Evolutionary conservation across 2,329 filamentous ascomycete genomes (phyloP), one percentile per base, ranked within the genome.

Genomic region (Talaromyces atroroseus): DNA sequence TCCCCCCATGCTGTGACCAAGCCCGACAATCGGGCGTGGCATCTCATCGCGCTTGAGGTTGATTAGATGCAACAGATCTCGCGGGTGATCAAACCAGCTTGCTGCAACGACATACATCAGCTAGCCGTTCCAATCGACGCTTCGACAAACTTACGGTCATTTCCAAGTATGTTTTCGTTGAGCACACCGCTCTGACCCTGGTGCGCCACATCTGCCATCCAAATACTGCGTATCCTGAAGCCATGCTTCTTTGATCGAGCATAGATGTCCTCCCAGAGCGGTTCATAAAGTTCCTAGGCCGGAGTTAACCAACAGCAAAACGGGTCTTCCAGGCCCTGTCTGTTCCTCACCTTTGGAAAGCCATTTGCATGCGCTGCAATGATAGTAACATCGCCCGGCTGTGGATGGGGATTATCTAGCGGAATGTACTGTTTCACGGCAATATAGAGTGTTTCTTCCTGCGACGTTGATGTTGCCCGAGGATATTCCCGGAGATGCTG

Each of bases 1-100:
- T 61, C 82, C 91, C 63, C 92, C 92, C 78, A 95, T 92, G 64
- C 90, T 95, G 74, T 97, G 92, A 16, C 90, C 92, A 26, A 97
- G 73, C 56, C 89, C 92, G 60, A 96, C 74, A 20, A 96, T 78
- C 1, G 92, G 92, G 0, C 88, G 87, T 12, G 89, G 87, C 81
- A 94, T 91, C 60, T 88, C 78, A 14, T 80, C 76, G 44, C 90
- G 88, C 74, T 96, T 92, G 54, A 83, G 79, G 72, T 96, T 96
- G 75, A 94, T 81, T 73, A 96, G 82, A 67, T 92, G 84, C 18
- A 94, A 80, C 3, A 96, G 82, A 71, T 97, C 92, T 48, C 92
- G 84, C 47, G 89, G 77, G 69, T 94, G 86, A 73, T 97, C 92
- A 61, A 86, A 80, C 92, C 92, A 97, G 64, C 83, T 85, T 36